Evolutionary conservation across 2,329 filamentous ascomycete species (phyloP).

Genomic region (Alternaria sp.): DNA sequence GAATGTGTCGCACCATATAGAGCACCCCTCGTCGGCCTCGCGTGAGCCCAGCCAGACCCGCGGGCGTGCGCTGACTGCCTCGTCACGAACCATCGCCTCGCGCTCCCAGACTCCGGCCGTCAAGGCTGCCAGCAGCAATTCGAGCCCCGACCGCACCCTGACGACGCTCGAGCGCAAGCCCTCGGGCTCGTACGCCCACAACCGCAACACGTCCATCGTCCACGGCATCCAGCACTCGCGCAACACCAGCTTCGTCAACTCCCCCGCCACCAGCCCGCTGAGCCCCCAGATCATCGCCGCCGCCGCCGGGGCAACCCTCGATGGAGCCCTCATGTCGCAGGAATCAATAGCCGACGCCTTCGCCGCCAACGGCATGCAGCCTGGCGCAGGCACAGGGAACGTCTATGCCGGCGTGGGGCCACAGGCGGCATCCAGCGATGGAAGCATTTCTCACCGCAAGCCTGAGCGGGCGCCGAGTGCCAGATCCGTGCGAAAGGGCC

Average conservation of each 20-base stretch:
- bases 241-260: conserved; percentile 85
- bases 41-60: conserved; percentile 54
- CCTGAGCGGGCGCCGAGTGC: conserved; percentile 58
- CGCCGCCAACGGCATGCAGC: conserved; percentile 36
- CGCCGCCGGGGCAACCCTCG: conserved; percentile 44
- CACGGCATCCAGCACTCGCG: conserved; percentile 92
- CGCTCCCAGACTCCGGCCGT: conserved; percentile 53
- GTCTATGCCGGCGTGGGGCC: conserved; percentile 13
- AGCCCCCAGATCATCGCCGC: conserved; percentile 83
- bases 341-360: conserved; percentile 49
- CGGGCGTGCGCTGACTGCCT: conserved; percentile 54
- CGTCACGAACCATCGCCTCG: conserved; percentile 52
- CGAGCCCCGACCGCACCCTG: conserved; percentile 48
- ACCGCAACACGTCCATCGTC: conserved; percentile 95
- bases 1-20: conserved; percentile 48
- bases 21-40: conserved; percentile 38
- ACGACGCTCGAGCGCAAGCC: conserved; percentile 56
- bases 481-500: conserved; percentile 74
- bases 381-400: conserved; percentile 15
- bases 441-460: conserved; percentile 35
- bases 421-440: conserved; percentile 22
- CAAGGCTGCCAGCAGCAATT: conserved; percentile 38
- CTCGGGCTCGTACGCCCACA: conserved; percentile 76
- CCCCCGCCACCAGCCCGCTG: conserved; percentile 77
- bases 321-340: conserved; percentile 51